A percentile compares a stretch with the other conserved stretches of the same genome.
phyloP scores from a whole-genome alignment of 2,329 filamentous ascomycete genomes.

The Neonectria punicea region DNA sequence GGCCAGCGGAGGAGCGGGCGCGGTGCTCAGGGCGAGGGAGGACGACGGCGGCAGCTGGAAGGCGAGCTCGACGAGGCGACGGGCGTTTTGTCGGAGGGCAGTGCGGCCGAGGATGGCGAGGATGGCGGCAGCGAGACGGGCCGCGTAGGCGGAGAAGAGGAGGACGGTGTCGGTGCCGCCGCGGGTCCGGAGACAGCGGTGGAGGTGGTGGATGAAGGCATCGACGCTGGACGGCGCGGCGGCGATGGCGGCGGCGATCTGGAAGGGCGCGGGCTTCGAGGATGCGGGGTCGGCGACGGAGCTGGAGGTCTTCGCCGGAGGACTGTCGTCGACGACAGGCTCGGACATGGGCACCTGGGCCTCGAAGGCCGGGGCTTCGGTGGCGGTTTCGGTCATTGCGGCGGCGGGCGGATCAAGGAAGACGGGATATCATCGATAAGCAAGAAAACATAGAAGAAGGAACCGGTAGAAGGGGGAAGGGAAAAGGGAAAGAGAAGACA shows the following conservation, averaged over 20 bases:
- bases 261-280: constrained; percentile 1
- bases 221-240: constrained; percentile 51
- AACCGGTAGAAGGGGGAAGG: not conserved
- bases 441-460: not conserved
- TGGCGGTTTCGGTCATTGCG: constrained; percentile 41
- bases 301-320: constrained; percentile 30
- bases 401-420: constrained; percentile 26
- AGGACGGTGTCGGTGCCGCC: constrained; percentile 76
- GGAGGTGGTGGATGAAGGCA: constrained; percentile 64
- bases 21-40: constrained; percentile 56
- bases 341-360: constrained; percentile 39
- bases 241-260: constrained; percentile 30
- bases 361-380: constrained; percentile 39
- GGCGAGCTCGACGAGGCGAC: constrained; percentile 63
- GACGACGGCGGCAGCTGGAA: constrained; percentile 62
- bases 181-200: constrained; percentile 74
- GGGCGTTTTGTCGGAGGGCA: constrained; percentile 64
- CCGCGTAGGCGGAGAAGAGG: constrained; percentile 74
- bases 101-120: constrained; percentile 66
- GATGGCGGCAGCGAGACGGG: constrained; percentile 64
- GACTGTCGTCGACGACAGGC: constrained; percentile 33
- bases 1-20: constrained; percentile 51
- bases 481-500: not conserved
- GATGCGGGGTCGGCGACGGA: not conserved
- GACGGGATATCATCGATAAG: constrained; percentile 5